Conservation (phyloP, 2,329 filamentous ascomycete species). For the Curvularia sp. region DNA sequence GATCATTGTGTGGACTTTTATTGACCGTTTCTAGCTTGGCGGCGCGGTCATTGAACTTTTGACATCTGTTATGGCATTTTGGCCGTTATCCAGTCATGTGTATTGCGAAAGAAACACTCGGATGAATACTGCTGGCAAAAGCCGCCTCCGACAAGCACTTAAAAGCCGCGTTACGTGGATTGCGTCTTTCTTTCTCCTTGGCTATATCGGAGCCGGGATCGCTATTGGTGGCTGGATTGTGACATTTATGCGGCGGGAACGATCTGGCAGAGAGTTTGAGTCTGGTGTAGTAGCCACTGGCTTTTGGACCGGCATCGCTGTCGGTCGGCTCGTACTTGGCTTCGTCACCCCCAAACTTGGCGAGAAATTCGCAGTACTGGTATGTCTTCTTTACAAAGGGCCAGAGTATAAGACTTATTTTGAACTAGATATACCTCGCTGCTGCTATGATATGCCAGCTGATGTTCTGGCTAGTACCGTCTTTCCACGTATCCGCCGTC, state of each 20-base stretch:
- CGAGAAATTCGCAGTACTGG: slow-evolving; percentile 66
- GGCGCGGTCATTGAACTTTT: slow-evolving; percentile 63
- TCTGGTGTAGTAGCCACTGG: slow-evolving; percentile 75
- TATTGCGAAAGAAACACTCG: slow-evolving; percentile 60
- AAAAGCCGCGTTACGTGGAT: slow-evolving; percentile 68
- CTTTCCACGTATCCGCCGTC: slow-evolving; percentile 75
- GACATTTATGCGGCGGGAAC: slow-evolving; percentile 79
- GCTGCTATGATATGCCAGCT: slow-evolving; percentile 70
- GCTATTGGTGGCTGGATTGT: slow-evolving; percentile 79
- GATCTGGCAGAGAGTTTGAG: slow-evolving; percentile 70
- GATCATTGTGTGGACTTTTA: too few species aligned
- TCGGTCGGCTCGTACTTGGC: slow-evolving; percentile 74
- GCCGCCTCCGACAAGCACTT: slow-evolving; percentile 59
- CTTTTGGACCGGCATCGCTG: slow-evolving; percentile 83
- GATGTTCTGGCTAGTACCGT: slow-evolving; percentile 81
- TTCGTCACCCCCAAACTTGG: slow-evolving; percentile 78
- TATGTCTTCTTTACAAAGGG: slow-evolving; percentile 18
- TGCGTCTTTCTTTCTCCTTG: slow-evolving; percentile 72
- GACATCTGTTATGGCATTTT: slow-evolving; percentile 64
- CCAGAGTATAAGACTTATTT: not conserved
- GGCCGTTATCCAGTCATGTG: slow-evolving; percentile 63
- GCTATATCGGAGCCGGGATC: slow-evolving; percentile 79
- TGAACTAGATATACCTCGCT: slow-evolving; percentile 65
- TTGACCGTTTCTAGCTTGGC: slow-evolving; percentile 38
- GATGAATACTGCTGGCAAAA: slow-evolving; percentile 49